A percentile compares a stretch with the other conserved stretches of the same genome.
Evolutionary conservation across 352 stramenopile genomes (phyloP).

Genomic region (Globisporangium takayamanum): DNA sequence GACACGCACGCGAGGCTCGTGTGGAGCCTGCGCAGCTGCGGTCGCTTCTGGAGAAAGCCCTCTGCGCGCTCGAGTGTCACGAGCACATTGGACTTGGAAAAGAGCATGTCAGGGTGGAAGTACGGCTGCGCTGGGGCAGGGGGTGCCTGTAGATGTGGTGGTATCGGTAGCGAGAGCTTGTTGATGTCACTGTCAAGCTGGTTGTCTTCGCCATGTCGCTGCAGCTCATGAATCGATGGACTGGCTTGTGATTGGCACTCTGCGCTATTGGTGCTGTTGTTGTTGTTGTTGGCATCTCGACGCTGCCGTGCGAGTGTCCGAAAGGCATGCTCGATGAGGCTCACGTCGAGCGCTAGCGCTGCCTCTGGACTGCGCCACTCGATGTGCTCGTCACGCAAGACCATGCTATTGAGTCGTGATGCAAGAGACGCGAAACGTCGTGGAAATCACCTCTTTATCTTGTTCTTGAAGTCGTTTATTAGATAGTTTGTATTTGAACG

Average conservation of each 20-base stretch:
- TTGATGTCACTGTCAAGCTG: neutral
- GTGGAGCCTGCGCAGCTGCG: slow-evolving; percentile 46
- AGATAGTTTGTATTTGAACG: no score
- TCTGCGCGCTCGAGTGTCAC: slow-evolving; percentile 31
- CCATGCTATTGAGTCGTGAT: neutral
- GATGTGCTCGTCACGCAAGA: slow-evolving; percentile 17
- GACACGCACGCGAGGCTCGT: slow-evolving; percentile 49
- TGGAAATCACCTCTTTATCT: neutral
- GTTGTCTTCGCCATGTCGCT: neutral
- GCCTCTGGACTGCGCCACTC: slow-evolving; percentile 46
- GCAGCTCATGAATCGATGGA: neutral
- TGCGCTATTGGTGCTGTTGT: neutral
- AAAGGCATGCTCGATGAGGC: slow-evolving; percentile 52
- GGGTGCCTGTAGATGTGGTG: no score
- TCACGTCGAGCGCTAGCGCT: slow-evolving; percentile 40
- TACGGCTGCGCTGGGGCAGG: neutral
- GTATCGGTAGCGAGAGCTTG: neutral
- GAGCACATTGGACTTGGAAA: slow-evolving; percentile 56
- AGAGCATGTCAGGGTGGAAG: slow-evolving; percentile 32
- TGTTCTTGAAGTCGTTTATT: neutral
- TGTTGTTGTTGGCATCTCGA: neutral
- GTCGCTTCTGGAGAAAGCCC: slow-evolving; percentile 42
- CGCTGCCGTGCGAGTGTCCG: slow-evolving; percentile 22
- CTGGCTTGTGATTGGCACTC: slow-evolving; percentile 13
- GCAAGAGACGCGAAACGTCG: neutral